Evolutionary conservation across 257 asterid genomes (phyloP).

Genomic region (Capsicum rhomboideum): DNA sequence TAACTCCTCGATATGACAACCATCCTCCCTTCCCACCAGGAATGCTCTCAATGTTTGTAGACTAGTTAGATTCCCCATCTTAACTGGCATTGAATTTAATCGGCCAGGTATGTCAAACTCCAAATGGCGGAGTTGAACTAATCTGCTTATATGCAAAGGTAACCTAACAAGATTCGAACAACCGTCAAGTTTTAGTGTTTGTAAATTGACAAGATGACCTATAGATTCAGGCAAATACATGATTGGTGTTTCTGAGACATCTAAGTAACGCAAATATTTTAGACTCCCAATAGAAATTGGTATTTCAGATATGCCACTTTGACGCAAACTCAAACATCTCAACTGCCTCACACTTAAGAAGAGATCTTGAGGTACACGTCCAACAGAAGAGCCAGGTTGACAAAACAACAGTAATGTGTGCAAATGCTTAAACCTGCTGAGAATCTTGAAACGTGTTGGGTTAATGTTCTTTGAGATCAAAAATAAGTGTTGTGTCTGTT

Average conservation of each 20-base stretch:
- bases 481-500: slow-evolving; percentile 10
- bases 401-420: slow-evolving; percentile 14
- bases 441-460: slow-evolving; percentile 6
- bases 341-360: slow-evolving; percentile 20
- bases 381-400: not conserved
- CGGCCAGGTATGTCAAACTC: slow-evolving; percentile 29
- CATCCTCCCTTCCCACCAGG: slow-evolving; percentile 34
- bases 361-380: slow-evolving; percentile 14
- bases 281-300: slow-evolving; percentile 27
- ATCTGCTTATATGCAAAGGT: slow-evolving; percentile 23
- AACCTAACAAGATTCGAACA: slow-evolving; percentile 17
- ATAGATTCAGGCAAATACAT: slow-evolving; percentile 18
- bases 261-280: slow-evolving; percentile 26
- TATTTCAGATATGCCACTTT: slow-evolving; percentile 23
- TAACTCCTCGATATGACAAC: slow-evolving; percentile 26
- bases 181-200: slow-evolving; percentile 30
- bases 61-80: slow-evolving; percentile 27
- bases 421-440: slow-evolving; percentile 20
- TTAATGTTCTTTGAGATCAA: slow-evolving; percentile 20
- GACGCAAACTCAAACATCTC: slow-evolving; percentile 30
- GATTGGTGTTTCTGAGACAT: slow-evolving; percentile 32
- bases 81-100: slow-evolving; percentile 29
- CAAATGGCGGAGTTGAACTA: slow-evolving; percentile 29
- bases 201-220: slow-evolving; percentile 19
- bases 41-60: slow-evolving; percentile 37